Percentiles rank a stretch among this genome's conserved stretches.
Evolutionary conservation across 1,284 basidiomycete species (phyloP).

Genomic region (Melampsora abietis-canadensis): DNA sequence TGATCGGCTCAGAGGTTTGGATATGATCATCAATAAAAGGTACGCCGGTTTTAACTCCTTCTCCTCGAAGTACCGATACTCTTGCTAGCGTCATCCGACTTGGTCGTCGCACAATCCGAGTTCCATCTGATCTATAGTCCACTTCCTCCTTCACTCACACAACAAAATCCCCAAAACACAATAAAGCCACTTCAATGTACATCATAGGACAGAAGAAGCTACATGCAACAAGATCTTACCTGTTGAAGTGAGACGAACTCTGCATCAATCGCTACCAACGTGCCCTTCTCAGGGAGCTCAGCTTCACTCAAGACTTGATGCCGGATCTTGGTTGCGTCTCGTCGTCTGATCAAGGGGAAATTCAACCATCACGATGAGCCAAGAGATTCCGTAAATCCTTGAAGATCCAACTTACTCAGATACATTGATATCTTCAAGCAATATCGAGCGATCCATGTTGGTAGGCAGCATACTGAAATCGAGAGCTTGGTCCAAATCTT

Average conservation of each 20-base stretch:
- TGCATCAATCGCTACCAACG: slow-evolving; percentile 88
- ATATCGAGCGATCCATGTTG: slow-evolving; percentile 68
- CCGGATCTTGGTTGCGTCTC: slow-evolving; percentile 69
- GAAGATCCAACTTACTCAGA: slow-evolving; percentile 61
- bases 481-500: slow-evolving; percentile 62
- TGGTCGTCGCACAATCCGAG: slow-evolving; percentile 84
- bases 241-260: slow-evolving; percentile 97
- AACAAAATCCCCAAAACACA: neutral
- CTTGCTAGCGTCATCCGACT: slow-evolving; percentile 86
- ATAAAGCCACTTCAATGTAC: too few relatives aligned
- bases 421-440: slow-evolving; percentile 82
- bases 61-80: slow-evolving; percentile 86
- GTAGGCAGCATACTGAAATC: slow-evolving; percentile 68
- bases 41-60: slow-evolving; percentile 70
- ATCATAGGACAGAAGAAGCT: too few relatives aligned
- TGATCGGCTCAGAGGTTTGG: slow-evolving; percentile 86
- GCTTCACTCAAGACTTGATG: slow-evolving; percentile 69
- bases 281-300: slow-evolving; percentile 82
- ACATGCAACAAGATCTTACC: slow-evolving; percentile 54
- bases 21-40: slow-evolving; percentile 99
- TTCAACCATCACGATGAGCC: slow-evolving; percentile 27
- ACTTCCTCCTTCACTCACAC: slow-evolving; percentile 70
- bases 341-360: slow-evolving; percentile 60
- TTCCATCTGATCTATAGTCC: slow-evolving; percentile 90
- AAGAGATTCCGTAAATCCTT: neutral